phyloP scores from a whole-genome alignment of 306 rosid species.

The Corylus avellana region DNA sequence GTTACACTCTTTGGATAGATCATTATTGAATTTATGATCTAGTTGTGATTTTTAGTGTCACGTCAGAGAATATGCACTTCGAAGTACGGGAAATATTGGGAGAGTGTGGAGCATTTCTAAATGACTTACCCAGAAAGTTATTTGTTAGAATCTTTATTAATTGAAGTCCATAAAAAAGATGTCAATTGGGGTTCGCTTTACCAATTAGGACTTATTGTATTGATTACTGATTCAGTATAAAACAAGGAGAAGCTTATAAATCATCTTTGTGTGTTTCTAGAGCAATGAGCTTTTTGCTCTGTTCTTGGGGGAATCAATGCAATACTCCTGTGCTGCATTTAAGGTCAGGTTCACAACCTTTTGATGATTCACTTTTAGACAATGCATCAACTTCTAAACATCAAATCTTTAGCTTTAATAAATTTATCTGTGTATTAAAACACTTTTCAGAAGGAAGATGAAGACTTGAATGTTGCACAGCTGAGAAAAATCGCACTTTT shows the following conservation, averaged over 20 bases:
- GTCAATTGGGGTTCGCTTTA: too few relatives aligned
- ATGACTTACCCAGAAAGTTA: too few relatives aligned
- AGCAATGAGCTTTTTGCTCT: slow-evolving; percentile 85
- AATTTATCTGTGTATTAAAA: slow-evolving; percentile 7
- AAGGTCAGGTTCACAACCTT: slow-evolving; percentile 50
- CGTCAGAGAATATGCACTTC: too few relatives aligned
- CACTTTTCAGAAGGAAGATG: slow-evolving; percentile 52
- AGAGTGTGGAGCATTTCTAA: too few relatives aligned
- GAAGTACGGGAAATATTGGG: too few relatives aligned
- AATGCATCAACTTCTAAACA: slow-evolving; percentile 2
- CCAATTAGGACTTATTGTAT: too few relatives aligned
- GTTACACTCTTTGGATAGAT: too few relatives aligned
- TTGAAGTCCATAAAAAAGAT: too few relatives aligned
- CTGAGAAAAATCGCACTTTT: slow-evolving; percentile 67
- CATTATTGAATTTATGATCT: too few relatives aligned
- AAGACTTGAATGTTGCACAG: slow-evolving; percentile 79
- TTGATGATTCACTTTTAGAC: not conserved
- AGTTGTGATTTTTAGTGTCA: too few relatives aligned
- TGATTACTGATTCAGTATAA: not conserved
- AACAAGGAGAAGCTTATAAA: not conserved
- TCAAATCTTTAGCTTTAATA: not conserved
- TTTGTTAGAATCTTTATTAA: too few relatives aligned
- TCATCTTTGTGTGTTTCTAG: slow-evolving; percentile 44
- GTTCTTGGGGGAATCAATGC: slow-evolving; percentile 88
- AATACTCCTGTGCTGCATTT: slow-evolving; percentile 79